Conservation (phyloP, 192 early-diverging fungal species). For the Mortierella alpina region DNA sequence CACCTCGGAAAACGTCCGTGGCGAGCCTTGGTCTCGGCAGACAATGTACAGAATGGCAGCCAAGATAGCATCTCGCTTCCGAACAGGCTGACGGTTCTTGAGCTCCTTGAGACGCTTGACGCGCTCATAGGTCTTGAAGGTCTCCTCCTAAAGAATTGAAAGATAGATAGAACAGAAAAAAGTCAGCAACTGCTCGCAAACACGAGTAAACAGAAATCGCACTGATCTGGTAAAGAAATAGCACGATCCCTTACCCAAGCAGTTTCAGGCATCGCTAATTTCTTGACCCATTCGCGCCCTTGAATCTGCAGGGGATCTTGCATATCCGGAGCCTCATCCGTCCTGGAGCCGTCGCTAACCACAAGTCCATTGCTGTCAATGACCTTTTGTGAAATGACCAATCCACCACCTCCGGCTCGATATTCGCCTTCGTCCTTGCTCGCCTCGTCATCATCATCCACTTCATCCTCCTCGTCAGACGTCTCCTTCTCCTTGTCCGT, state of each 20-base stretch:
- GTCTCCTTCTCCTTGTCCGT: constrained; percentile 1
- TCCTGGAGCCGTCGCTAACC: constrained; percentile 9
- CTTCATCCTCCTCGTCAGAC: constrained; percentile 15
- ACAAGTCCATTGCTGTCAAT: neutral
- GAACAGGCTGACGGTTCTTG: constrained; percentile 73
- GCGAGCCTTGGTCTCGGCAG: constrained; percentile 66
- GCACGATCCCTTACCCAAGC: constrained; percentile 33
- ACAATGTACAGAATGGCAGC: constrained; percentile 71
- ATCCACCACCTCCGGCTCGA: constrained; percentile 5
- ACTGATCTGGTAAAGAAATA: neutral
- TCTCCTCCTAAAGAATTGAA: constrained; percentile 40
- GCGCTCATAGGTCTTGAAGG: constrained; percentile 61
- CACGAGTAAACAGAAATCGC: neutral
- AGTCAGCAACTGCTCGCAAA: neutral
- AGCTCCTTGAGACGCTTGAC: constrained; percentile 70
- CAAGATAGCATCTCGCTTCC: constrained; percentile 70
- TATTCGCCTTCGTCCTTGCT: constrained; percentile 14
- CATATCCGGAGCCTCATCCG: constrained; percentile 9
- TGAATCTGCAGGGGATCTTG: constrained; percentile 36
- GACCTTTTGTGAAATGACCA: neutral
- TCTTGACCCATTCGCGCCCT: constrained; percentile 41
- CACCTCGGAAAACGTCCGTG: constrained; percentile 72
- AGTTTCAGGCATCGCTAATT: constrained; percentile 33
- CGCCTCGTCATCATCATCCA: constrained; percentile 10
- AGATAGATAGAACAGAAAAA: neutral